phyloP scores from a whole-genome alignment of 2,329 filamentous ascomycete species.

The Aspergillus eucalypticola region DNA sequence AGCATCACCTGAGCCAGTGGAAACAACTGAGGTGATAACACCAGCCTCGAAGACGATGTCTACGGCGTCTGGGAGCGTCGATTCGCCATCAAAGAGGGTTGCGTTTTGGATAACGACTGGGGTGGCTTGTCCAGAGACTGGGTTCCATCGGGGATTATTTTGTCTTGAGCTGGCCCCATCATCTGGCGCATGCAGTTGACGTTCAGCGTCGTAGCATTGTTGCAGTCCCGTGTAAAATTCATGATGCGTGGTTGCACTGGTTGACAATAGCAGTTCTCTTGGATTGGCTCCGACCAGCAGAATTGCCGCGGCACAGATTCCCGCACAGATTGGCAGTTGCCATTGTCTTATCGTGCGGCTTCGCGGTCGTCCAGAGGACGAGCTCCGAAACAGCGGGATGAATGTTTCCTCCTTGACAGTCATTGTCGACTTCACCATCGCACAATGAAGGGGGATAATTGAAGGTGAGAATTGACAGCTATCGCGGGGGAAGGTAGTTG shows the following conservation, averaged over 20 bases:
- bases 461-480: neutral
- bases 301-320: neutral
- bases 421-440: neutral
- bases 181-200: neutral
- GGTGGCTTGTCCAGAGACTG: neutral
- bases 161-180: neutral
- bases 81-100: constrained; percentile 1
- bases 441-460: neutral
- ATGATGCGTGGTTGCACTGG: neutral
- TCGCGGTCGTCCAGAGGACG: neutral
- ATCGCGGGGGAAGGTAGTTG: neutral
- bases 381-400: neutral
- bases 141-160: neutral
- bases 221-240: neutral
- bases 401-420: neutral
- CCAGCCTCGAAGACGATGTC: neutral
- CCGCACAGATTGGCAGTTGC: neutral
- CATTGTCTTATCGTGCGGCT: neutral
- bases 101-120: neutral
- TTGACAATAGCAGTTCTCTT: neutral
- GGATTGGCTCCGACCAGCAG: neutral
- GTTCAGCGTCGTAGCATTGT: neutral
- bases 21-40: neutral
- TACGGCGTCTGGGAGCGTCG: neutral
- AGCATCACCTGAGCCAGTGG: neutral